phyloP scores from a whole-genome alignment of 164 flowering plant genomes.

The Kalanchoe fedtschenkoi region DNA sequence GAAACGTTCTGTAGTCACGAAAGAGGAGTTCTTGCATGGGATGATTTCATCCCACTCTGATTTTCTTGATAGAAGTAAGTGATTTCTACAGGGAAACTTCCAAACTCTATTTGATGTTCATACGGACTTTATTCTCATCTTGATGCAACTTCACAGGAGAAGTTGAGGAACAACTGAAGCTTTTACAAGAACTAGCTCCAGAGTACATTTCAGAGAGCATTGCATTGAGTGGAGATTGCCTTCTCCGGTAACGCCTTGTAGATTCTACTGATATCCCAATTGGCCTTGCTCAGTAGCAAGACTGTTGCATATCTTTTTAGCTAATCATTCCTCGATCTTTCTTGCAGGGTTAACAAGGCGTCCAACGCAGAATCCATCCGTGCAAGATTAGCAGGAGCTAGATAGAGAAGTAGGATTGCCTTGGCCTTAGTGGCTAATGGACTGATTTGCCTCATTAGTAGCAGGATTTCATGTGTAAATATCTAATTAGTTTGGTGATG shows the following conservation, averaged over 20 bases:
- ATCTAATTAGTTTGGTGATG: not conserved
- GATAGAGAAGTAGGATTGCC: not conserved
- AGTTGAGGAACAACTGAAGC: constrained; percentile 4
- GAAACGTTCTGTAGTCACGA: constrained; percentile 51
- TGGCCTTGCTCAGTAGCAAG: not conserved
- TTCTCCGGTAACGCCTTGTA: not conserved
- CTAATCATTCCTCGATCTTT: not conserved
- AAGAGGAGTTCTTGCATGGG: constrained; percentile 62
- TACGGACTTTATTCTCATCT: constrained; percentile 1
- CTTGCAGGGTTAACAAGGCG: constrained; percentile 4
- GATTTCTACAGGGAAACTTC: not conserved
- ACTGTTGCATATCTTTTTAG: not conserved
- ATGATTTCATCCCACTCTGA: constrained; percentile 35
- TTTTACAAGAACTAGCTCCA: constrained; percentile 7
- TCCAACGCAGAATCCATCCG: constrained; percentile 1
- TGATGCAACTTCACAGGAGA: constrained; percentile 10
- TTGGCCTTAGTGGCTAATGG: not conserved
- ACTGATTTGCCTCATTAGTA: no score
- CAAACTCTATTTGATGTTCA: not conserved
- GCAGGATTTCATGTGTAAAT: not conserved
- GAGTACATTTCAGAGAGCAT: constrained; percentile 4
- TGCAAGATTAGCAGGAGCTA: not conserved
- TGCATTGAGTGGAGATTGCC: constrained; percentile 2
- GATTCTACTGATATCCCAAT: not conserved
- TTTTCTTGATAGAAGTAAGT: constrained; percentile 57